Evolutionary conservation across 306 rosid genomes (phyloP).

Genomic region (Cucumis hystrix): DNA sequence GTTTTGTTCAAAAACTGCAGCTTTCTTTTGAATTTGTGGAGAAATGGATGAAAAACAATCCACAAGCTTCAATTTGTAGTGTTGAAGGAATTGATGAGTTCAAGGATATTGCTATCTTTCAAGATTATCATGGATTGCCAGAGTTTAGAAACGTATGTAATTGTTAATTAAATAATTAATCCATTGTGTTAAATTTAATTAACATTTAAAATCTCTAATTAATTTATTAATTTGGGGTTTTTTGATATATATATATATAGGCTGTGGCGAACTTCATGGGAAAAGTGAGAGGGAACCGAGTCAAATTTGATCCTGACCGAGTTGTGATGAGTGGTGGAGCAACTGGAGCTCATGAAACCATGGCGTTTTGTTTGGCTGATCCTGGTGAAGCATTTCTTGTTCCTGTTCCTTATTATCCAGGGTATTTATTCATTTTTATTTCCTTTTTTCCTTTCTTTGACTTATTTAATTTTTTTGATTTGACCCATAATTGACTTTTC

Average conservation of each 20-base stretch:
- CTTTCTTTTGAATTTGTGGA: slow-evolving; percentile 42
- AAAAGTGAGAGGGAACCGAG: slow-evolving; percentile 55
- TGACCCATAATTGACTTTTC: not conserved
- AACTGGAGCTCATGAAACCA: slow-evolving; percentile 74
- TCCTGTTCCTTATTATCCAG: slow-evolving; percentile 81
- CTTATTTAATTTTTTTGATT: not conserved
- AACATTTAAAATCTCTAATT: too few species aligned
- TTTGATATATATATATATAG: slow-evolving; percentile 18
- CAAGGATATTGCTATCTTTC: slow-evolving; percentile 48
- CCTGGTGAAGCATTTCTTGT: slow-evolving; percentile 75
- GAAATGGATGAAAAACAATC: slow-evolving; percentile 44
- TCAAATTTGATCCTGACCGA: slow-evolving; percentile 50
- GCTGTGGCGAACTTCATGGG: slow-evolving; percentile 77
- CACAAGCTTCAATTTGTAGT: slow-evolving; percentile 70
- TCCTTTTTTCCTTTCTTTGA: not conserved
- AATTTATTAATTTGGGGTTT: too few species aligned
- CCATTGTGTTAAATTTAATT: too few species aligned
- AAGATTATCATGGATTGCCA: slow-evolving; percentile 78
- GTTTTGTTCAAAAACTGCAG: slow-evolving; percentile 19
- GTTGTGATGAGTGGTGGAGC: slow-evolving; percentile 92
- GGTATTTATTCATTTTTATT: slow-evolving; percentile 7
- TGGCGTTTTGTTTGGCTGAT: slow-evolving; percentile 70
- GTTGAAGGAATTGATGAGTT: slow-evolving; percentile 41
- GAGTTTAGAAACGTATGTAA: slow-evolving; percentile 52
- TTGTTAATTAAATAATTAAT: too few species aligned